A percentile compares a stretch with the other conserved stretches of the same genome.
Evolutionary conservation across 257 asterid species (phyloP).

Genomic region (Solanum chiquidenum): DNA sequence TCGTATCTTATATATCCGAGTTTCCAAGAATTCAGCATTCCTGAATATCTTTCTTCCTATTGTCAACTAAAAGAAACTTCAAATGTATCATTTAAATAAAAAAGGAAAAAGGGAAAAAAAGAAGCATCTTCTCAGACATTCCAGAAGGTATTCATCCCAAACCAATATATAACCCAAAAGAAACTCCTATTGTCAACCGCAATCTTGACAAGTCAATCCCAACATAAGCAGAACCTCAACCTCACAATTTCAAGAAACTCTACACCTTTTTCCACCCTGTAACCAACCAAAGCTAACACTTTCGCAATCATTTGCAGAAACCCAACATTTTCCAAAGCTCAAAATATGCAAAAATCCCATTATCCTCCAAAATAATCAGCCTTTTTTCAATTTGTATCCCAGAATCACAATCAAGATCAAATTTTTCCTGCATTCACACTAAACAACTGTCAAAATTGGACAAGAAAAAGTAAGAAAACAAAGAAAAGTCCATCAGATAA

Average conservation of each 20-base stretch:
- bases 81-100: background rate
- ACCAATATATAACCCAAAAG: background rate
- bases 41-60: background rate
- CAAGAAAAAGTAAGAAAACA: background rate
- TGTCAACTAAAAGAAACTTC: background rate
- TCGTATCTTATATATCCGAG: background rate
- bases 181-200: background rate
- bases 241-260: background rate
- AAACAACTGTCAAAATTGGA: background rate
- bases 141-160: background rate
- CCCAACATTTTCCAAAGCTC: slow-evolving; percentile 2
- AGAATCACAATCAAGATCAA: slow-evolving; percentile 6
- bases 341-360: background rate
- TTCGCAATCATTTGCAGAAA: background rate
- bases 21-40: background rate
- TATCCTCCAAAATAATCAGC: background rate
- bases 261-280: background rate
- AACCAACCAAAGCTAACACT: slow-evolving; percentile 7
- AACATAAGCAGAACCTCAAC: slow-evolving; percentile 1
- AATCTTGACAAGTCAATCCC: background rate
- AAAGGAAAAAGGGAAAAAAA: background rate
- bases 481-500: background rate
- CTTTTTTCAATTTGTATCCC: background rate
- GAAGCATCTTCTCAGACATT: background rate
- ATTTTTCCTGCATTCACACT: slow-evolving; percentile 18